These are phyloP conservation scores for Suhomyces panamericanus DNA, from an alignment of 1,139 yeast genomes.

Conservation along the genomic window DNA sequence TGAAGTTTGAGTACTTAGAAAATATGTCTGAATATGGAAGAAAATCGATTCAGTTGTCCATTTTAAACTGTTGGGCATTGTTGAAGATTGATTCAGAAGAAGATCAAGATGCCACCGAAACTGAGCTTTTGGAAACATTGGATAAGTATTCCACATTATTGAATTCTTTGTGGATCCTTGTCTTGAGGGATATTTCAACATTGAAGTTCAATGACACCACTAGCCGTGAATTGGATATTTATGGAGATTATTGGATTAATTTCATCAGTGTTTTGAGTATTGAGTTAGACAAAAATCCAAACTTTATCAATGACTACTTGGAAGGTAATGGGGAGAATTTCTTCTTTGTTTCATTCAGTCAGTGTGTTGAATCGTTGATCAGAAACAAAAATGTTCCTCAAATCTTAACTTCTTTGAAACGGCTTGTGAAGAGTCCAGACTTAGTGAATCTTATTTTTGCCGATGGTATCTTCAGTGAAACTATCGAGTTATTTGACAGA, in stretches of 20 bases:
- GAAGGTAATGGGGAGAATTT: constrained; percentile 71
- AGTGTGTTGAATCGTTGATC: constrained; percentile 75
- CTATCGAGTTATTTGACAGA: constrained; percentile 74
- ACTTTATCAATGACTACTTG: constrained; percentile 44
- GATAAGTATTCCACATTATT: constrained; percentile 59
- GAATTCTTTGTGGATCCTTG: constrained; percentile 76
- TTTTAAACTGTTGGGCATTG: constrained; percentile 88
- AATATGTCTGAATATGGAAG: constrained; percentile 54
- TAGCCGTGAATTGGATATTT: constrained; percentile 56
- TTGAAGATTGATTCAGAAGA: constrained; percentile 53
- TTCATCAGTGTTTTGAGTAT: constrained; percentile 76
- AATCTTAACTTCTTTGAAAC: constrained; percentile 54
- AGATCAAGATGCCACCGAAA: constrained; percentile 30
- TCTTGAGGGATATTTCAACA: constrained; percentile 72
- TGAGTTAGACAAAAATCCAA: constrained; percentile 54
- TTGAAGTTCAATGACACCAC: constrained; percentile 53
- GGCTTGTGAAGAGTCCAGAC: constrained; percentile 57
- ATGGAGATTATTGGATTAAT: constrained; percentile 74
- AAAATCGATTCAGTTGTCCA: constrained; percentile 65
- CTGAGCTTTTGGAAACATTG: constrained; percentile 46
- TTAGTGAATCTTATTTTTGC: constrained; percentile 63
- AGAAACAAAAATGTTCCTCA: constrained; percentile 39
- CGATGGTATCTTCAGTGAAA: constrained; percentile 72
- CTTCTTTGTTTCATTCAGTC: constrained; percentile 79
- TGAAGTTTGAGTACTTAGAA: constrained; percentile 45